Evolutionary conservation across 306 rosid species (phyloP), one percentile per base, ranked within the genome.

Genomic region (Adenanthera pavonina): DNA sequence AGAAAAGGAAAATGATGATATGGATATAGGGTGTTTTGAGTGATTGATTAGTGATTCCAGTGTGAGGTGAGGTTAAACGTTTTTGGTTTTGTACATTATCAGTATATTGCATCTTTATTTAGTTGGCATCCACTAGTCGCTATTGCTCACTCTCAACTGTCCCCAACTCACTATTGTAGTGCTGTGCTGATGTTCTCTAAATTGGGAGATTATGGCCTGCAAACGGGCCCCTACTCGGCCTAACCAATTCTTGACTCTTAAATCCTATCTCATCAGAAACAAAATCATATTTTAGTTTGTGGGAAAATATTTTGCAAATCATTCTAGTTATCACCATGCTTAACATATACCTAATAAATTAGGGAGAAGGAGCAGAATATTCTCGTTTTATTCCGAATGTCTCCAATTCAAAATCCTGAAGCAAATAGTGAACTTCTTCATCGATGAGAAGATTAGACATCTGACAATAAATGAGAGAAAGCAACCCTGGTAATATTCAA

Each of bases 51-150:
- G 43, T 33, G 9, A 53, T 74, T 75, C 35, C 48, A 57, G 80
- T 87, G 91, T 90, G 82, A 19, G 74, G 91, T 90, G 82, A 19
- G 74, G 6, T 69, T 20, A 69, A 20, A 19, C 61, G 59, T 80
- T 79, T 85, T 75, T 72, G 54, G 73, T 66, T 66, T 67, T 90
- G 87, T 88, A 81, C 81, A 88, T 83, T 85, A 25, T 25, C 30
- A 78, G 34, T 78, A 65, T 79, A 43, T 70, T 79, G 77, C 56
- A 82, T 56, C 75, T 75, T 78, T 83, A 41, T 57, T 20, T 60
- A 66, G 81, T 71, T 74, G 82, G 72, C 6, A 48, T 38, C 74
- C 74, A 69, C 74, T 69, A n/a, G 30, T 68, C 11, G 74, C 34
- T 69, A 69, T 44, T 69, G 74, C 75, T 33, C 78, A 9, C 52